Percentiles rank a stretch among this genome's conserved stretches.
Conservation (phyloP, 495 filamentous ascomycete species). For the Bombardia bombarda region DNA sequence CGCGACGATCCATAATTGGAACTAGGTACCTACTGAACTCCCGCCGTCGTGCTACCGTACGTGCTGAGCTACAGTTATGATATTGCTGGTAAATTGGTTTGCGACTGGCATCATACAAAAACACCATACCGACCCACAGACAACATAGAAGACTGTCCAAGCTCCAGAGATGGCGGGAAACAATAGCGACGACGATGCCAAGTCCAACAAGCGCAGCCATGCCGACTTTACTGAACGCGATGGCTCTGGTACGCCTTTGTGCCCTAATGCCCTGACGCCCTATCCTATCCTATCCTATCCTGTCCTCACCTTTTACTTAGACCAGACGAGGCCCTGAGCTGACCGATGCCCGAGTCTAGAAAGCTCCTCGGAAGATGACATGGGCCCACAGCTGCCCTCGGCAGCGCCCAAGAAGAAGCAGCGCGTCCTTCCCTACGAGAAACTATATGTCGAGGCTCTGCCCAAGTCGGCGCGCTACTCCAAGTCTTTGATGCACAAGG, state of each 20-base stretch:
- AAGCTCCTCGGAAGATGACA: constrained; percentile 85
- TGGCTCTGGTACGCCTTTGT: constrained; percentile 28
- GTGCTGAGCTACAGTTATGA: too few species aligned
- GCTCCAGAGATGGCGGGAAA: constrained; percentile 16
- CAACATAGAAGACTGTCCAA: too few species aligned
- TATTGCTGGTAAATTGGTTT: too few species aligned
- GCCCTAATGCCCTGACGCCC: too few species aligned
- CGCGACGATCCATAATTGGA: too few species aligned
- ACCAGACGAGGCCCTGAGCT: too few species aligned
- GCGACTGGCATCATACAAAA: too few species aligned
- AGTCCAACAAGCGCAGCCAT: constrained; percentile 40
- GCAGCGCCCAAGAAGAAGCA: constrained; percentile 82
- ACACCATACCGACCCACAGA: neutral
- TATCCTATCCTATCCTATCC: too few species aligned
- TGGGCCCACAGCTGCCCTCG: constrained; percentile 78
- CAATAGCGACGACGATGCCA: constrained; percentile 20
- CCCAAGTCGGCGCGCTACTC: constrained; percentile 79
- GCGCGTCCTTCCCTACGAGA: constrained; percentile 85
- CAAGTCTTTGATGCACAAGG: constrained; percentile 97
- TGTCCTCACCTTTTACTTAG: neutral
- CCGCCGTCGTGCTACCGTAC: too few species aligned
- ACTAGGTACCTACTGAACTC: too few species aligned
- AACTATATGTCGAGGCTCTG: constrained; percentile 85
- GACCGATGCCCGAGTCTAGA: constrained; percentile 31
- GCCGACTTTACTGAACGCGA: constrained; percentile 31